These are phyloP conservation scores for Avena sativa DNA, from an alignment of 176 grass and related monocot genomes.

Conservation along the genomic window DNA sequence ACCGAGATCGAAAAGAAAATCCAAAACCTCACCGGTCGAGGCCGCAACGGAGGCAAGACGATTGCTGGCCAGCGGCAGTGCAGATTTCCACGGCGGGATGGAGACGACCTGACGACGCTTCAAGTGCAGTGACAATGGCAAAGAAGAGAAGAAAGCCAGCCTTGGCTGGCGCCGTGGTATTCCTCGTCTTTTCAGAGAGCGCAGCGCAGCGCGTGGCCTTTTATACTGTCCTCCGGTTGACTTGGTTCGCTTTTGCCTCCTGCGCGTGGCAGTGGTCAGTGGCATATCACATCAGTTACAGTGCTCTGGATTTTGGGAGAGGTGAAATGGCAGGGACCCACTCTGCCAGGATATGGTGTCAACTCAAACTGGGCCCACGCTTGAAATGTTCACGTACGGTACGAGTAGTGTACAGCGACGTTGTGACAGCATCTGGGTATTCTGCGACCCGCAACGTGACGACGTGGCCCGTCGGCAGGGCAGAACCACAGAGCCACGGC, in stretches of 20 bases:
- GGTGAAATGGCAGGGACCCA: background rate
- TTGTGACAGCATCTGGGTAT: background rate
- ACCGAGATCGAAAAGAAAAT: background rate
- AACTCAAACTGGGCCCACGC: too few relatives aligned
- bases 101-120: background rate
- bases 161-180: too few relatives aligned
- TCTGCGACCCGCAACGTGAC: background rate
- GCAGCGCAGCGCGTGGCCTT: background rate
- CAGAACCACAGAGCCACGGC: background rate
- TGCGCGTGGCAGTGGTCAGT: background rate
- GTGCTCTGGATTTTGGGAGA: background rate
- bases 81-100: background rate
- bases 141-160: background rate
- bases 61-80: background rate
- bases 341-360: background rate
- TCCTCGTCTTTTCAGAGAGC: background rate
- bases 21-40: background rate
- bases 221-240: background rate
- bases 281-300: background rate
- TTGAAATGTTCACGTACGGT: too few relatives aligned
- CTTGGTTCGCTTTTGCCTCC: background rate
- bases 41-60: too few relatives aligned
- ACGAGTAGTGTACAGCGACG: too few relatives aligned
- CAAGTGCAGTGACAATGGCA: background rate
- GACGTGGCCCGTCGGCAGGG: background rate